These are phyloP conservation scores for Leccinum brunneo-olivaceum DNA, from an alignment of 1,284 basidiomycete species.

Conservation along the genomic window DNA sequence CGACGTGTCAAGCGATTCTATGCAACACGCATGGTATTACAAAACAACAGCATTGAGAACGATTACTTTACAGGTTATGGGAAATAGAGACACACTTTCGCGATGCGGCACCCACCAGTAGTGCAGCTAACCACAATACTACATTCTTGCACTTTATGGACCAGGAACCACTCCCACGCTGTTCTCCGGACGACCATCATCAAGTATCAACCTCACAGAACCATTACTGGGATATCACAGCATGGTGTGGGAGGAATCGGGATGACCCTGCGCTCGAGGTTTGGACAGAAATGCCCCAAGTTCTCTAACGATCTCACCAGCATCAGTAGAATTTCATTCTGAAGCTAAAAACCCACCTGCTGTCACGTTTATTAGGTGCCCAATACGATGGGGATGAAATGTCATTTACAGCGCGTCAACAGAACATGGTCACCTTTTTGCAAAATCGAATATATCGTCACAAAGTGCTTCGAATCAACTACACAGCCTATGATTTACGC, in stretches of 20 bases:
- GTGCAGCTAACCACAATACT: too few species aligned
- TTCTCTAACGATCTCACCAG: neutral
- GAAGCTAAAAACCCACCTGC: conserved; percentile 28
- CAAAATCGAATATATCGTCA: conserved; percentile 13
- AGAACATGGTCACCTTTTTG: conserved; percentile 16
- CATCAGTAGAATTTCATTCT: conserved; percentile 19
- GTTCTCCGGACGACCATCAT: too few species aligned
- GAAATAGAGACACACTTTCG: too few species aligned
- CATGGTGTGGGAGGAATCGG: neutral
- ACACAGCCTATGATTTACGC: conserved; percentile 26
- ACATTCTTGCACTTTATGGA: too few species aligned
- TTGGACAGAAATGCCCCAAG: neutral
- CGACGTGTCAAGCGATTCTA: neutral
- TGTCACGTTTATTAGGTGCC: conserved; percentile 17
- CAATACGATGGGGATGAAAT: conserved; percentile 26
- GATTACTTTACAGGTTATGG: too few species aligned
- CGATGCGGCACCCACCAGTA: too few species aligned
- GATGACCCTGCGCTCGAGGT: neutral
- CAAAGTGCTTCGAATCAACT: conserved; percentile 16
- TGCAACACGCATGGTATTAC: conserved; percentile 3
- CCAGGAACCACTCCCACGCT: too few species aligned
- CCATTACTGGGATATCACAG: too few species aligned
- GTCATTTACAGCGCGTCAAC: conserved; percentile 24
- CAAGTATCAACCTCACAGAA: too few species aligned
- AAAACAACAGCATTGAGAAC: conserved; percentile 7